phyloP scores from a whole-genome alignment of 2,329 filamentous ascomycete species.

The Exserohilum turcica region DNA sequence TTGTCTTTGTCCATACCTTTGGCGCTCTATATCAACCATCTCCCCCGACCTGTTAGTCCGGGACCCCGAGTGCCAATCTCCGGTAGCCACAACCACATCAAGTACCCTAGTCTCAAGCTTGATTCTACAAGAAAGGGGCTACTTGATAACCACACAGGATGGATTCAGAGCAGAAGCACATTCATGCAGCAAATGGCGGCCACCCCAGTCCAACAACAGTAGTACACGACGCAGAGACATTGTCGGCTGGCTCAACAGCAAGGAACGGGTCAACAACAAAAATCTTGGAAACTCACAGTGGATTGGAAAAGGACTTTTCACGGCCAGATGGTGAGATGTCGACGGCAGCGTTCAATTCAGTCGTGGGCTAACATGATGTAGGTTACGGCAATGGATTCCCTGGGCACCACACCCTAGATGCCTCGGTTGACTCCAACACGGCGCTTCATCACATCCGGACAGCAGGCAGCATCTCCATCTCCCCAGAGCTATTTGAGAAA shows the following conservation, averaged over 20 bases:
- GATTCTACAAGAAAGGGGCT: slow-evolving; percentile 9
- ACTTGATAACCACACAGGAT: slow-evolving; percentile 22
- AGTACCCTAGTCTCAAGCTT: slow-evolving; percentile 7
- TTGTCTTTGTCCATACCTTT: slow-evolving; percentile 9
- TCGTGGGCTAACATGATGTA: slow-evolving; percentile 5
- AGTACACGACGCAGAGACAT: slow-evolving; percentile 29
- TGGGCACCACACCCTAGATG: slow-evolving; percentile 35
- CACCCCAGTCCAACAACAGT: slow-evolving; percentile 27
- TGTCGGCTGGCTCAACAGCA: slow-evolving; percentile 32
- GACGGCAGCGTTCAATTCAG: background rate
- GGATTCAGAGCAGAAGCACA: slow-evolving; percentile 18
- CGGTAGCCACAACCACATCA: slow-evolving; percentile 10
- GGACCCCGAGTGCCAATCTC: slow-evolving; percentile 19
- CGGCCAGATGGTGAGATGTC: slow-evolving; percentile 30
- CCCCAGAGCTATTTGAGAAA: slow-evolving; percentile 60
- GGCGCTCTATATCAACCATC: slow-evolving; percentile 9
- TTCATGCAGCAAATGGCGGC: slow-evolving; percentile 23
- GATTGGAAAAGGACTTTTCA: slow-evolving; percentile 54
- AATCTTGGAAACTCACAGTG: slow-evolving; percentile 25
- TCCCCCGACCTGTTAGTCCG: slow-evolving; percentile 8
- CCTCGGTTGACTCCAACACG: slow-evolving; percentile 34
- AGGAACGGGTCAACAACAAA: slow-evolving; percentile 27
- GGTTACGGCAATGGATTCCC: slow-evolving; percentile 23
- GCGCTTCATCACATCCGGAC: slow-evolving; percentile 50
- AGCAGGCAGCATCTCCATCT: slow-evolving; percentile 60